Conservation (phyloP, 352 stramenopile species). For the Pythium rhizo-oryzae region DNA sequence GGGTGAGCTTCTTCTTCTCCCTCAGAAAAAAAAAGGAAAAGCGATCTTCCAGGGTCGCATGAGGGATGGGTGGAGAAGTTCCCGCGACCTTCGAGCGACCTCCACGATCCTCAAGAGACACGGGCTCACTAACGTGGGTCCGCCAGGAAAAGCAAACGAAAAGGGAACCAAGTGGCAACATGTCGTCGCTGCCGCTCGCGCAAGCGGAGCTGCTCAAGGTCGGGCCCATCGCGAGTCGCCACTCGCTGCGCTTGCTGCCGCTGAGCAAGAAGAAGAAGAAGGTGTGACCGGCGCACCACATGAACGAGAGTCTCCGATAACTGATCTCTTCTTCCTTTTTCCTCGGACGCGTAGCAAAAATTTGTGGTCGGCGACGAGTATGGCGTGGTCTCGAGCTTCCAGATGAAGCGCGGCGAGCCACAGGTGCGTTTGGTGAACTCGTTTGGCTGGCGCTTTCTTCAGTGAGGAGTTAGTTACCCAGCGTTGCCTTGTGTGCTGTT, state of each 20-base stretch:
- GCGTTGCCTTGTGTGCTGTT: too few species aligned
- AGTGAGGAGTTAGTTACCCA: too few species aligned
- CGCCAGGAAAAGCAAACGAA: too few species aligned
- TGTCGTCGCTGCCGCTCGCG: slow-evolving; percentile 58
- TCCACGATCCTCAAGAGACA: slow-evolving; percentile 16
- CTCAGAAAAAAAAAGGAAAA: background rate
- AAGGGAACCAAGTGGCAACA: too few species aligned
- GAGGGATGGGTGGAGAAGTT: background rate
- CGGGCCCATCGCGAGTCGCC: slow-evolving; percentile 68
- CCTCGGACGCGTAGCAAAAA: slow-evolving; percentile 63
- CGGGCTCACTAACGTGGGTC: too few species aligned
- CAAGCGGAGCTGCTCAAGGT: slow-evolving; percentile 84
- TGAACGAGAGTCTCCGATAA: background rate
- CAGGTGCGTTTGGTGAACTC: slow-evolving; percentile 34
- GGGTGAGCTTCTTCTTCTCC: background rate
- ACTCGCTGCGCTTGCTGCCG: slow-evolving; percentile 78
- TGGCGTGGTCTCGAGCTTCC: slow-evolving; percentile 77
- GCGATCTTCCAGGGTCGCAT: slow-evolving; percentile 4
- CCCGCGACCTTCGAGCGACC: slow-evolving; percentile 10
- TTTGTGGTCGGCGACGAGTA: slow-evolving; percentile 85
- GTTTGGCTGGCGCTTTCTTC: too few species aligned
- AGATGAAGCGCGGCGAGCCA: slow-evolving; percentile 85
- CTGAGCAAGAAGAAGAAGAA: slow-evolving; percentile 90
- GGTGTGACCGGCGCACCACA: slow-evolving; percentile 22
- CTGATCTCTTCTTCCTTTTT: background rate